phyloP scores from a whole-genome alignment of 805 yeast species.

The Saccharomycopsis microspora region DNA sequence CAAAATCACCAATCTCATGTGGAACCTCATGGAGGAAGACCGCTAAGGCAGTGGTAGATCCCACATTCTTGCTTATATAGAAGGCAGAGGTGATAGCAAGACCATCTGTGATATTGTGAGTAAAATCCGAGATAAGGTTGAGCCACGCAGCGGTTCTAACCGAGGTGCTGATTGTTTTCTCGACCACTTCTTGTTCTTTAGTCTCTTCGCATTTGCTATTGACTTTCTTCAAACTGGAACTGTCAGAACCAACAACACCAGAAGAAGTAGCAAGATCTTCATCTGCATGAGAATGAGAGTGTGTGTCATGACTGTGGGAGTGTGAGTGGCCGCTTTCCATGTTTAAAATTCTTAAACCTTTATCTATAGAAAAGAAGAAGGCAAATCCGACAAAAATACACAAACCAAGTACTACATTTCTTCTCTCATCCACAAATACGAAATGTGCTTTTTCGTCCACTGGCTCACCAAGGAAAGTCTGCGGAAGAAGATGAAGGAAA shows the following conservation, averaged over 20 bases:
- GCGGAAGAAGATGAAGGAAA: conserved; percentile 62
- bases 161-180: conserved; percentile 22
- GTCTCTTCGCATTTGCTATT: conserved; percentile 18
- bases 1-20: conserved; percentile 75
- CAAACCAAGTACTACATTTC: conserved; percentile 38
- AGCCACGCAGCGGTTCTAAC: conserved; percentile 44
- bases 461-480: conserved; percentile 45
- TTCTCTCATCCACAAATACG: conserved; percentile 38
- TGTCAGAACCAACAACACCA: neutral
- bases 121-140: conserved; percentile 57
- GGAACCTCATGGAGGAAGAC: conserved; percentile 72
- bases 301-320: conserved; percentile 33
- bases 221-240: too few relatives aligned
- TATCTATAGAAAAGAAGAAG: conserved; percentile 51
- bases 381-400: conserved; percentile 53
- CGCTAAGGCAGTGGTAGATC: conserved; percentile 60
- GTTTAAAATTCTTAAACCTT: conserved; percentile 39
- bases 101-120: conserved; percentile 73
- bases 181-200: conserved; percentile 18
- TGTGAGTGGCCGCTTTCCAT: conserved; percentile 30
- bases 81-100: conserved; percentile 65
- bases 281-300: conserved; percentile 34
- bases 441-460: conserved; percentile 30
- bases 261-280: conserved; percentile 15
- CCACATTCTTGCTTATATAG: conserved; percentile 45